Evolutionary conservation across 257 asterid species (phyloP).

Genomic region (Solanum ossicruentum): DNA sequence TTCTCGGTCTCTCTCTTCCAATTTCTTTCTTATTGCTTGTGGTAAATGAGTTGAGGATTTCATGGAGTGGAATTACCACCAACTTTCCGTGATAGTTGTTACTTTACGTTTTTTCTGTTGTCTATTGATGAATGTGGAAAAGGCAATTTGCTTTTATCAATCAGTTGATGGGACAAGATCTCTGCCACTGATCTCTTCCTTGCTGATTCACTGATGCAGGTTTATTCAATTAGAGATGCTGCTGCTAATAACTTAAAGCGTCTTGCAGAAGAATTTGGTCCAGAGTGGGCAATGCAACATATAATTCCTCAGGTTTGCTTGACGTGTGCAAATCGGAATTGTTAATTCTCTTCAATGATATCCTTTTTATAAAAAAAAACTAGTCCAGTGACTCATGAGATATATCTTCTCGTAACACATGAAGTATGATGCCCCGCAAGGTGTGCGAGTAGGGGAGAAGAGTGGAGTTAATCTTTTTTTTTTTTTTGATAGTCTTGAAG

Average conservation of each 20-base stretch:
- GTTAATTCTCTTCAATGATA: not conserved
- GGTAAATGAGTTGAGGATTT: not conserved
- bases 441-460: not conserved
- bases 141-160: not conserved
- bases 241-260: slow-evolving; percentile 52
- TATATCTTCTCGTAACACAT: not conserved
- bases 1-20: not conserved
- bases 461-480: not conserved
- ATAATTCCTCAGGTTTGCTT: slow-evolving; percentile 48
- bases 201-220: slow-evolving; percentile 17
- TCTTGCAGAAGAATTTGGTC: slow-evolving; percentile 51
- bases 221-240: slow-evolving; percentile 44
- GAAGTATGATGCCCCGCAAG: not conserved
- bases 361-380: not conserved
- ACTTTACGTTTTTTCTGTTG: not conserved
- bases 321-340: not conserved
- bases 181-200: not conserved
- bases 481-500: not conserved
- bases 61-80: not conserved
- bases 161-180: not conserved
- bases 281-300: slow-evolving; percentile 59
- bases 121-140: not conserved
- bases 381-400: not conserved
- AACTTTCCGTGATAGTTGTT: not conserved
- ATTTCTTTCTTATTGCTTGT: not conserved